Percentiles rank a stretch among this genome's conserved stretches.
phyloP scores from a whole-genome alignment of 805 yeast species.

The Isabelozyma heimii region DNA sequence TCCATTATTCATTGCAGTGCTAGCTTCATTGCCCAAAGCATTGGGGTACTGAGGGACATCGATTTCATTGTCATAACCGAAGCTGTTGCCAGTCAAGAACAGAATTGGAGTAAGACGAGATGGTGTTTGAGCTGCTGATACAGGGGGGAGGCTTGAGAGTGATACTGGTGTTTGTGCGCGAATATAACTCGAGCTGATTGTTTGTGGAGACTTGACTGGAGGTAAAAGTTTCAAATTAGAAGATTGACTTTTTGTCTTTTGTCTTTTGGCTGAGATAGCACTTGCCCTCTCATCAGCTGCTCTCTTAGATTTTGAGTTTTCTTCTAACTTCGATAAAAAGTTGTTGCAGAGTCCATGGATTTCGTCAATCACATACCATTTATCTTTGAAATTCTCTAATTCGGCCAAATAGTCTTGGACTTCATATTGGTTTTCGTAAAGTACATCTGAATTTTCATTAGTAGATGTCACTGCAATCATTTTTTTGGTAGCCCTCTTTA shows the following conservation, averaged over 20 bases:
- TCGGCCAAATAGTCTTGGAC: constrained; percentile 17
- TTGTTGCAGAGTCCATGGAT: constrained; percentile 18
- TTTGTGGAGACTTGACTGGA: not conserved
- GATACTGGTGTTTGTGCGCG: not conserved
- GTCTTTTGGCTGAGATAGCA: not conserved
- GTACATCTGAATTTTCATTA: not conserved
- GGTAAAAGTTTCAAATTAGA: not conserved
- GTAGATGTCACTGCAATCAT: constrained; percentile 3
- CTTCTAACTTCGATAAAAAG: constrained; percentile 14
- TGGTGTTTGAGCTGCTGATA: not conserved
- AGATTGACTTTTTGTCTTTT: not conserved
- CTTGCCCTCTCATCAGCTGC: not conserved
- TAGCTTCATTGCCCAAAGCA: not conserved
- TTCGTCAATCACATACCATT: constrained; percentile 30
- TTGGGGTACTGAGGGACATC: not conserved
- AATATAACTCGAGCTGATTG: not conserved
- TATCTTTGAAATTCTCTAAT: constrained; percentile 15
- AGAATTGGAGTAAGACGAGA: not conserved
- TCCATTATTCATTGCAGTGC: not conserved
- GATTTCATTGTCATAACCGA: not conserved
- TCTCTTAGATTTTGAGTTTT: constrained; percentile 1
- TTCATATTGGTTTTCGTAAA: constrained; percentile 7
- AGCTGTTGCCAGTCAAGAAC: not conserved
- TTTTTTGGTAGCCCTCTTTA: constrained; percentile 15
- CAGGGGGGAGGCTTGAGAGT: not conserved